These are phyloP conservation scores for Aspergillus piperis DNA, from an alignment of 2,329 filamentous ascomycete genomes.

Conservation along the genomic window DNA sequence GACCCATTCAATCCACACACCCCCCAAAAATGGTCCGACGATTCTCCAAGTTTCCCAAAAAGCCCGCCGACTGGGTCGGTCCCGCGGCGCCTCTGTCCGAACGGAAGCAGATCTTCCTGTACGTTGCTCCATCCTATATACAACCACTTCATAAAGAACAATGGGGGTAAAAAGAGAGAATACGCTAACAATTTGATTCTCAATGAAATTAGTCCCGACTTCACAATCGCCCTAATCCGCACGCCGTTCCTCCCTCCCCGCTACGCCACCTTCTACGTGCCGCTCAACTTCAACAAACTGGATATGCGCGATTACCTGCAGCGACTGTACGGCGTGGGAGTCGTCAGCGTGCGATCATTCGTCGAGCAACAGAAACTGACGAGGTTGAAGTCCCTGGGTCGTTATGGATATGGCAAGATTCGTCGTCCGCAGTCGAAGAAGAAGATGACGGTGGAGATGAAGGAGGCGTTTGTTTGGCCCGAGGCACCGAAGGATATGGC, in stretches of 20 bases:
- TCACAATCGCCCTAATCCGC: constrained; percentile 76
- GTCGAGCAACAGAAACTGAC: constrained; percentile 69
- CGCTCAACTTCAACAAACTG: constrained; percentile 91
- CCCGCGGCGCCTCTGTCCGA: constrained; percentile 29
- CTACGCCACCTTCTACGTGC: constrained; percentile 87
- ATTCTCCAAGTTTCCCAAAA: constrained; percentile 31
- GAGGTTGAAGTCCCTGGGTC: constrained; percentile 38
- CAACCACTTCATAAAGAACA: too few relatives aligned
- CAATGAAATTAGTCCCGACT: constrained; percentile 65
- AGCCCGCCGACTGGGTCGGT: constrained; percentile 26
- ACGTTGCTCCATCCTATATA: background rate
- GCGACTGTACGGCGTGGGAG: constrained; percentile 77
- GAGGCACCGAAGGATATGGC: constrained; percentile 63
- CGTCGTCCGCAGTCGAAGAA: constrained; percentile 75
- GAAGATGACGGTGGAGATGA: constrained; percentile 93
- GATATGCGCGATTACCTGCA: constrained; percentile 94
- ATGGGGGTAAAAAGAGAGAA: too few relatives aligned
- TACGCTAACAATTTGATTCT: too few relatives aligned
- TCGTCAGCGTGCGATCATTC: constrained; percentile 73
- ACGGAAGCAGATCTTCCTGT: constrained; percentile 59
- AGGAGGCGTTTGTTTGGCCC: constrained; percentile 86
- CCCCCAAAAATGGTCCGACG: constrained; percentile 33
- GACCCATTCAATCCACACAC: background rate
- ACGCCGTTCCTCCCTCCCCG: constrained; percentile 71
- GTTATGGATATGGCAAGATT: constrained; percentile 56